Percentiles rank a stretch among this genome's conserved stretches.
Evolutionary conservation across 2,329 filamentous ascomycete species (phyloP).

Genomic region (Fusarium palustre): DNA sequence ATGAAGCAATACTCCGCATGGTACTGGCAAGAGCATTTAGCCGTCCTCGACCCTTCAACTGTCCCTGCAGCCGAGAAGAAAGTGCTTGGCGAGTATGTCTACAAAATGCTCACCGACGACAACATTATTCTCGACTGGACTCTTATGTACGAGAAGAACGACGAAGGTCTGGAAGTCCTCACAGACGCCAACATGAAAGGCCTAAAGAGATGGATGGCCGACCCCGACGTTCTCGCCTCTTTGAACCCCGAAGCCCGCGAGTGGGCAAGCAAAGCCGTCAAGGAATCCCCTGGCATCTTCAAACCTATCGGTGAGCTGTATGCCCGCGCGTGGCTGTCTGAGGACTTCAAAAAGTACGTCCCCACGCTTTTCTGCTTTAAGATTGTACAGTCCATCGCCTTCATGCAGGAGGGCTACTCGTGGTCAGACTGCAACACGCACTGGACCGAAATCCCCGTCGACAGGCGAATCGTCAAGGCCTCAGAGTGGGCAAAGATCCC

Average conservation of each 20-base stretch:
- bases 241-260: constrained; percentile 47
- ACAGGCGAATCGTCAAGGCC: constrained; percentile 53
- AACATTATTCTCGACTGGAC: constrained; percentile 56
- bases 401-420: constrained; percentile 53
- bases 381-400: constrained; percentile 57
- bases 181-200: constrained; percentile 55
- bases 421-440: constrained; percentile 53
- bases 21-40: constrained; percentile 60
- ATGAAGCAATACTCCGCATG: constrained; percentile 57
- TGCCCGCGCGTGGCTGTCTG: constrained; percentile 54
- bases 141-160: constrained; percentile 54
- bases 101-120: constrained; percentile 55
- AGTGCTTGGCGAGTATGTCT: constrained; percentile 50
- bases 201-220: constrained; percentile 53
- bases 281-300: constrained; percentile 49
- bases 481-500: constrained; percentile 53
- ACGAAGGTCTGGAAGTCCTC: constrained; percentile 57
- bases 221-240: constrained; percentile 49
- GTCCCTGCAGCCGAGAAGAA: constrained; percentile 49
- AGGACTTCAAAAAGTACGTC: constrained; percentile 52
- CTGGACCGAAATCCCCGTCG: constrained; percentile 53
- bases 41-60: constrained; percentile 48
- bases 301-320: constrained; percentile 55
- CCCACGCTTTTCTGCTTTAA: constrained; percentile 58
- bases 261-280: constrained; percentile 48